Percentiles rank a stretch among this genome's conserved stretches.
These are phyloP conservation scores for Nitzschia sp. DNA, from an alignment of 108 stramenopile species.

Conservation along the genomic window DNA sequence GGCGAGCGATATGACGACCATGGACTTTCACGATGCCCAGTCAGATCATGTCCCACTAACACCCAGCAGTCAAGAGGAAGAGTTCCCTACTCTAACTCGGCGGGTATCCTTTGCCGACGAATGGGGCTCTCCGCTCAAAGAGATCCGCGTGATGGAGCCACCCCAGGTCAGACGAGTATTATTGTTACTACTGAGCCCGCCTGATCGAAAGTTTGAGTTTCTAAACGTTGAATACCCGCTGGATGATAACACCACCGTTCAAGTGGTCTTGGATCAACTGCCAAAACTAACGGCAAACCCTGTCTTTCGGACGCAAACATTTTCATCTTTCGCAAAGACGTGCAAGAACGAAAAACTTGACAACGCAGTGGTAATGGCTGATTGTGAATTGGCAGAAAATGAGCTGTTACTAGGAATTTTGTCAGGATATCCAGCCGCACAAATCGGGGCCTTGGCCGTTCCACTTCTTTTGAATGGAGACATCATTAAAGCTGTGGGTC, in stretches of 20 bases:
- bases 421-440: background rate
- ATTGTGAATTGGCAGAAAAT: background rate
- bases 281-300: conserved; percentile 7
- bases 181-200: conserved; percentile 26
- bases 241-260: conserved; percentile 20
- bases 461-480: conserved; percentile 16
- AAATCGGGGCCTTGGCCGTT: conserved; percentile 7
- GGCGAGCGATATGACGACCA: background rate
- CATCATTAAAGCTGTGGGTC: conserved; percentile 14
- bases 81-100: background rate
- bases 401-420: conserved; percentile 16
- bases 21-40: background rate
- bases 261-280: conserved; percentile 22
- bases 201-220: conserved; percentile 34
- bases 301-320: conserved; percentile 4
- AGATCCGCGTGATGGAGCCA: conserved; percentile 2
- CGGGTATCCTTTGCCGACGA: conserved; percentile 20
- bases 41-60: background rate
- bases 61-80: background rate
- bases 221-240: conserved; percentile 26
- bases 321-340: conserved; percentile 9
- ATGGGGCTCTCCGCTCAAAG: background rate
- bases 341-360: background rate
- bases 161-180: conserved; percentile 4
- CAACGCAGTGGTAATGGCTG: background rate